Percentiles rank a stretch among this genome's conserved stretches.
These are phyloP conservation scores for Angophora floribunda DNA, from an alignment of 345 rosid species.

Conservation along the genomic window DNA sequence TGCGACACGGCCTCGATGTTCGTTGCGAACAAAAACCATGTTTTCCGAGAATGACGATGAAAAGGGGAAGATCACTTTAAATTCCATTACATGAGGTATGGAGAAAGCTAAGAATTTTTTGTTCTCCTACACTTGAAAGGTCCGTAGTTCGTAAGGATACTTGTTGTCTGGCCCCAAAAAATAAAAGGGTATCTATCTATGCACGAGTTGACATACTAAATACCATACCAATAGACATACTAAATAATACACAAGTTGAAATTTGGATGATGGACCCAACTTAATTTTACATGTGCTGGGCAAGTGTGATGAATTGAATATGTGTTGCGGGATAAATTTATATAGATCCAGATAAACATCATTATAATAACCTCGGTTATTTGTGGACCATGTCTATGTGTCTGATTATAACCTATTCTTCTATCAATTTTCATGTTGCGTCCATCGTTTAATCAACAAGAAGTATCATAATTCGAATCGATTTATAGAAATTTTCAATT, in stretches of 20 bases:
- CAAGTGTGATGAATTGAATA: not conserved
- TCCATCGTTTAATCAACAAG: not conserved
- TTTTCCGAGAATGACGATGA: not conserved
- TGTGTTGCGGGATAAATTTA: accelerated
- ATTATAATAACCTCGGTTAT: not conserved
- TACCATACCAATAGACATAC: not conserved
- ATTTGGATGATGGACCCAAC: not conserved
- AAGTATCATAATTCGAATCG: not conserved
- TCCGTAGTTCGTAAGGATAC: not conserved
- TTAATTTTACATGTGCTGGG: not conserved
- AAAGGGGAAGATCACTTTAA: not conserved
- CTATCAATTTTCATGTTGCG: not conserved
- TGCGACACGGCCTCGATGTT: not conserved
- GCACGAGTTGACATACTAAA: not conserved
- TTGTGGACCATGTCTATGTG: not conserved
- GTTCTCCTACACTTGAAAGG: not conserved
- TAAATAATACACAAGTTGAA: not conserved
- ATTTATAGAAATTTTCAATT: not conserved
- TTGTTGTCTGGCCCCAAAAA: not conserved
- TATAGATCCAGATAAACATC: not conserved
- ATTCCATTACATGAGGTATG: not conserved
- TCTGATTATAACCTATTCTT: not conserved
- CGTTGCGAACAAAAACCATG: not conserved
- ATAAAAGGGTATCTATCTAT: not conserved
- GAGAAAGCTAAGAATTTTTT: not conserved